phyloP scores from a whole-genome alignment of 2,329 filamentous ascomycete genomes.

The Gliomastix tumulicola region DNA sequence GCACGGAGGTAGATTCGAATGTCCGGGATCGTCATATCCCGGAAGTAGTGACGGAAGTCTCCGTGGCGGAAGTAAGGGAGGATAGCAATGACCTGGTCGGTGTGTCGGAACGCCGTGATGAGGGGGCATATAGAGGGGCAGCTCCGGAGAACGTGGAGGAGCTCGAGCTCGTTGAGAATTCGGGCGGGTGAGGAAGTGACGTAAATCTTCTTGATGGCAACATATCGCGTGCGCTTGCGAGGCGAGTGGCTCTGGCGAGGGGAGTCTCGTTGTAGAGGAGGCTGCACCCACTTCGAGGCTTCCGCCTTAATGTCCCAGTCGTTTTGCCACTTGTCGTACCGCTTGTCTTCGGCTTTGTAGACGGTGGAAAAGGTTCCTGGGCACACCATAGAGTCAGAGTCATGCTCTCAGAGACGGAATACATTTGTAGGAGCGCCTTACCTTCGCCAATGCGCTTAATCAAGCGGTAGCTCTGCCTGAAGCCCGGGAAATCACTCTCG shows the following conservation, averaged over 20 bases:
- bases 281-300: conserved; percentile 61
- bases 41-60: conserved; percentile 93
- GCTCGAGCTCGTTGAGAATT: conserved; percentile 92
- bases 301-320: conserved; percentile 75
- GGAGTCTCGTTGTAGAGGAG: conserved; percentile 46
- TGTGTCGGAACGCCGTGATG: conserved; percentile 91
- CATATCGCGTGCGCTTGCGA: conserved; percentile 56
- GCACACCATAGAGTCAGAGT: no score
- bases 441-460: conserved; percentile 98
- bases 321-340: conserved; percentile 78
- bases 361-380: conserved; percentile 95
- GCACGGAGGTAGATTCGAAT: conserved; percentile 87
- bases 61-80: conserved; percentile 93
- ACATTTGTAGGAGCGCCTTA: no score
- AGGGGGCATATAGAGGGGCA: conserved; percentile 86
- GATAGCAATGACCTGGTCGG: conserved; percentile 91
- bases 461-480: conserved; percentile 76
- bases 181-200: conserved; percentile 91
- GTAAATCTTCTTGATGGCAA: conserved; percentile 99
- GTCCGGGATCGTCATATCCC: conserved; percentile 77
- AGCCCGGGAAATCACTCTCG: conserved; percentile 74
- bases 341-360: conserved; percentile 93
- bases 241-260: conserved; percentile 21
- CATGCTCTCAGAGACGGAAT: no score
- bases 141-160: conserved; percentile 78